Percentiles rank a stretch among this genome's conserved stretches.
Evolutionary conservation across 2,329 filamentous ascomycete genomes (phyloP).

Genomic region (Trichoderma atroviride): DNA sequence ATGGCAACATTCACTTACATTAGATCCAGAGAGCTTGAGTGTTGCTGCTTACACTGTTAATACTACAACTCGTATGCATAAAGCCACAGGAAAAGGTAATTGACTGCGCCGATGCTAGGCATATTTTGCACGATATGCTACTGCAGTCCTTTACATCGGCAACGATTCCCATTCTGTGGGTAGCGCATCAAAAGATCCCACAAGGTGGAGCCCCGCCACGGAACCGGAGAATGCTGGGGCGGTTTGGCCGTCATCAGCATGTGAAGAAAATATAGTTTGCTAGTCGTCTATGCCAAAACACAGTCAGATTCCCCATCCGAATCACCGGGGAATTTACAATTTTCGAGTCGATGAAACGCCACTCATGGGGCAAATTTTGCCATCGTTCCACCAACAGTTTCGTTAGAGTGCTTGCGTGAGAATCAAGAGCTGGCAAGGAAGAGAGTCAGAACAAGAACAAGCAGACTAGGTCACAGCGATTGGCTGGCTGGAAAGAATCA

Average conservation of each 20-base stretch:
- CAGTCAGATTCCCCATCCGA: constrained; percentile 11
- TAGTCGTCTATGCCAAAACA: neutral
- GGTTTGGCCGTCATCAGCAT: neutral
- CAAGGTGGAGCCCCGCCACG: neutral
- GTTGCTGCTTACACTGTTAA: neutral
- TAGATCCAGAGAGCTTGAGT: too few relatives aligned
- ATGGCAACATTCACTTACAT: neutral
- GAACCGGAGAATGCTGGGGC: neutral
- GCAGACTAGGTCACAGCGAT: neutral
- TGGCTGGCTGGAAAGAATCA: neutral
- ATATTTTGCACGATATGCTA: neutral
- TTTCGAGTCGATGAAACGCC: constrained; percentile 8
- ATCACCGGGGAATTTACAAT: neutral
- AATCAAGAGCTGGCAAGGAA: neutral
- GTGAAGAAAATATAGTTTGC: neutral
- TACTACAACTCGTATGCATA: neutral
- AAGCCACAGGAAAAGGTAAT: neutral
- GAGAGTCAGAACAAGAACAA: neutral
- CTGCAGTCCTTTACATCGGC: neutral
- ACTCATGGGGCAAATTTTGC: constrained; percentile 6
- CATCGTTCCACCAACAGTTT: neutral
- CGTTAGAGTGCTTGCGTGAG: neutral
- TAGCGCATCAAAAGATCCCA: neutral
- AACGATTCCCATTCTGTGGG: neutral
- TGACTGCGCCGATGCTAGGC: neutral